Evolutionary conservation across 192 early-diverging fungal genomes (phyloP), one percentile per base, ranked within the genome.

Genomic region (Mortierella hygrophila): DNA sequence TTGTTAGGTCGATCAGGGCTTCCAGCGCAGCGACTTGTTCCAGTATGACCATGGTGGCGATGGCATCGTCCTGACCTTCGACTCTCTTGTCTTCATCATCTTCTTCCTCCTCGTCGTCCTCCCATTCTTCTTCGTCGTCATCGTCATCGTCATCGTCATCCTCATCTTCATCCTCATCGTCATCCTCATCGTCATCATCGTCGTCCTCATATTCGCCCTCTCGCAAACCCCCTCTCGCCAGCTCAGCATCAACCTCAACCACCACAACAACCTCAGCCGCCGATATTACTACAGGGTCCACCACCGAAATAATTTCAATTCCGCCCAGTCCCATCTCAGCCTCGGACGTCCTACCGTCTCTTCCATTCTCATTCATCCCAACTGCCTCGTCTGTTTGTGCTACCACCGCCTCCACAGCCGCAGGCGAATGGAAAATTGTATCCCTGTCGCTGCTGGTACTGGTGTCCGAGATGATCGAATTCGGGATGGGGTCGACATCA

Each of bases 241-340:
- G 52, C 9, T 57, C 47, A n/a, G 40, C 23, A 3, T 68, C 29
- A 15, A 32, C 26, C 29, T 65, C 60, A 32, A 32, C 60, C 3
- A 26, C 60, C n/a, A 65, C 60, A 3, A 65, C 29, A 29, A 65
- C 29, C 76, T 8, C 44, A n/a, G 13, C 68, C 60, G 42, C 46
- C 32, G 2, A 32, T 21, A 1, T 68, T 42, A 21, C 21, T 6
- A 68, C n/a, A 38, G 29, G 41, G n/a, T 49, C 37, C 32, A 40
- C n/a, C 40, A 57, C 23, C 7, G 71, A 72, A n/a, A 72, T 46
- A 42, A 42, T 42, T 70, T 70, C 69, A 70, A 42, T 70, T 41
- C 40, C 38, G 38, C 37, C 69, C 20, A 70, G 40, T 65, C 60
- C 29, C 32, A 65, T 65, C 60, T 65, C 60, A 29, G 2, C 35